Base-by-base conservation (phyloP, 169 alveolate species). In the Neospora caninum region DNA sequence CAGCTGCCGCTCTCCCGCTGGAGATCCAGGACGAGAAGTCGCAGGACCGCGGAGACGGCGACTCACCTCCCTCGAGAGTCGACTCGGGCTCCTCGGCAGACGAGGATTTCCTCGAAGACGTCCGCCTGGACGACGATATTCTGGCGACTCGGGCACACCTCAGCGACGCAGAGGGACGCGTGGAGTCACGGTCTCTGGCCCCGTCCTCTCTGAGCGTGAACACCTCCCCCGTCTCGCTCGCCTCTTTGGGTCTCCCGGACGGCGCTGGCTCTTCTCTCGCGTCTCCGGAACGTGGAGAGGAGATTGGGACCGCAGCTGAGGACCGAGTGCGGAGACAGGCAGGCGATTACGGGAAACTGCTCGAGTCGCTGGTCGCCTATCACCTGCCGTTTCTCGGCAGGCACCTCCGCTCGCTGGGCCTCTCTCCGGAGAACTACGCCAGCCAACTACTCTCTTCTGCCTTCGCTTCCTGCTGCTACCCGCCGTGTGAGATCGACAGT, bases 401-500 rank as follows among this genome's bases (percentile, higher is more conserved):
- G 4, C 89, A 82, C 64, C 89, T 82, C 64, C 67, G 41, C 34
- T 0, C 20, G 53, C n/a, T 82, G 69, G n/a, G 9, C 41, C 67
- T 82, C 27, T 16, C 36, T 4, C 89, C 89, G 4, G 38, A 25
- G 20, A 9, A 20, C 25, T 82, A 41, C 41, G 89, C 89, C 4
- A 1, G 31, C 67, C 18, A 2, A 0, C 38, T 25, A 67, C 67
- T 82, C 16, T 64, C 43, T 0, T 29, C 89, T 41, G 53, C 69
- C 67, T 82, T 82, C 64, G 53, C 89, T 9, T 20, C 41, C 67
- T 82, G 69, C 38, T 82, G 89, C 89, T 82, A 82, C 31, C 53
- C 53, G 41, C 16, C 41, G 54, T 2, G 0, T 22, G 36, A 18
- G 54, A 31, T 6, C 31, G 88, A 80, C 9, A 16, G 10, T 39